Evolutionary conservation across 1,284 basidiomycete species (phyloP).

Genomic region (Ceratobasidium sp.): DNA sequence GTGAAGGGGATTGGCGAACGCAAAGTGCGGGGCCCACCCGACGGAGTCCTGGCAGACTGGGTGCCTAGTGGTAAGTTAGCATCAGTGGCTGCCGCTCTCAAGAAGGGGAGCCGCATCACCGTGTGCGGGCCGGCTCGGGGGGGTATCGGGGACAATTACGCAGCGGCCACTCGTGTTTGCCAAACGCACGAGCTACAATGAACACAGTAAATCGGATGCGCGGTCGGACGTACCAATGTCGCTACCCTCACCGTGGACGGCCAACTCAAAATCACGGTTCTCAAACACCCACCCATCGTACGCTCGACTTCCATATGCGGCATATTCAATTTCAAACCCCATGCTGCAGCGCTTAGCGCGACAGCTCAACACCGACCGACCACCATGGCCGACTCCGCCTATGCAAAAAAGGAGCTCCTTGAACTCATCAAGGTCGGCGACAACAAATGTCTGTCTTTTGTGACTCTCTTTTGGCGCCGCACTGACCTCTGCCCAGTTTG

Average conservation of each 20-base stretch:
- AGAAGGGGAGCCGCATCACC: constrained; percentile 35
- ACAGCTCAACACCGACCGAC: constrained; percentile 28
- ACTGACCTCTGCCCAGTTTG: constrained; percentile 57
- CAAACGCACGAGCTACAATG: not conserved
- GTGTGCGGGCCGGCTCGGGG: constrained; percentile 28
- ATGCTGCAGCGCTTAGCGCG: constrained; percentile 24
- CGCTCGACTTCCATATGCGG: constrained; percentile 29
- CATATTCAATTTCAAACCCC: constrained; percentile 21
- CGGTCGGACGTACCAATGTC: not conserved
- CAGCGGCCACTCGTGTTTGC: not conserved
- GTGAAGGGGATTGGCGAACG: constrained; percentile 42
- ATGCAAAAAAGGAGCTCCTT: constrained; percentile 65
- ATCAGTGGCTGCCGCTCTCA: constrained; percentile 42
- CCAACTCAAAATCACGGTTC: constrained; percentile 20
- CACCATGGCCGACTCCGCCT: constrained; percentile 66
- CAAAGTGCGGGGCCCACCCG: constrained; percentile 29
- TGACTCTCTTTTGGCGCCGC: not conserved
- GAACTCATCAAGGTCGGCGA: constrained; percentile 74
- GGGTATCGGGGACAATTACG: not conserved
- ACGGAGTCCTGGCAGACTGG: constrained; percentile 3
- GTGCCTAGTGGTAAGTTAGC: constrained; percentile 42
- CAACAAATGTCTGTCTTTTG: constrained; percentile 63
- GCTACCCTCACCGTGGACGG: constrained; percentile 19
- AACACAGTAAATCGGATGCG: constrained; percentile 5
- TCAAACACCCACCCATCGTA: constrained; percentile 29